A percentile compares a stretch with the other conserved stretches of the same genome.
These are phyloP conservation scores for Tulasnella sp. DNA, from an alignment of 768 basidiomycete species.

Conservation along the genomic window DNA sequence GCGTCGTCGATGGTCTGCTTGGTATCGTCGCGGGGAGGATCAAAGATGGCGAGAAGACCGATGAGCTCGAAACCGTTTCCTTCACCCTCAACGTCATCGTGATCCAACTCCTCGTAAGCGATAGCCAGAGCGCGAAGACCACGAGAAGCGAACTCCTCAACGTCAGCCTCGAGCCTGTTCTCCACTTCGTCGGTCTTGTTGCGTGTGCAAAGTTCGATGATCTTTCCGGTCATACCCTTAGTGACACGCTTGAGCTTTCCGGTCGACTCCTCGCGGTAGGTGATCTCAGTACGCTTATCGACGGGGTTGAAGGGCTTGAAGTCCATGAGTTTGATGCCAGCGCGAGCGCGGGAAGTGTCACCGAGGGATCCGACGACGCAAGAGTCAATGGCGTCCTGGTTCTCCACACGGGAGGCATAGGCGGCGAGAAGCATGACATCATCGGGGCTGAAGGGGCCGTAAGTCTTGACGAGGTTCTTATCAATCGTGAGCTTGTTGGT, in stretches of 20 bases:
- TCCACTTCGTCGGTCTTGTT: constrained; percentile 94
- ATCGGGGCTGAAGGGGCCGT: constrained; percentile 76
- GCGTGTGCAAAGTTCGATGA: constrained; percentile 92
- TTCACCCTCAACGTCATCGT: constrained; percentile 69
- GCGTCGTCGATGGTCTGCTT: constrained; percentile 99
- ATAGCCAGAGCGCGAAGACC: constrained; percentile 97
- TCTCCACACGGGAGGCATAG: constrained; percentile 96
- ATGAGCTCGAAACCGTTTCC: constrained; percentile 97
- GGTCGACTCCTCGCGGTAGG: constrained; percentile 87
- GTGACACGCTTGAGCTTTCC: constrained; percentile 97
- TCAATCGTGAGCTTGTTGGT: constrained; percentile 99
- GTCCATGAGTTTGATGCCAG: constrained; percentile 90
- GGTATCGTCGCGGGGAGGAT: constrained; percentile 95
- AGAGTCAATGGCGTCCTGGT: constrained; percentile 93
- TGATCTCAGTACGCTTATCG: constrained; percentile 98
- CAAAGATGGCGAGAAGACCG: constrained; percentile 94
- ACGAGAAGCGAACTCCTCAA: constrained; percentile 90
- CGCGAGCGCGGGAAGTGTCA: constrained; percentile 62
- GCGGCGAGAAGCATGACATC: constrained; percentile 90
- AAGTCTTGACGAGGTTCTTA: constrained; percentile 79
- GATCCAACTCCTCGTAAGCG: constrained; percentile 85
- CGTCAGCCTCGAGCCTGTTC: constrained; percentile 83
- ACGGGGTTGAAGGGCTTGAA: constrained; percentile 99
- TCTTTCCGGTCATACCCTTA: constrained; percentile 99
- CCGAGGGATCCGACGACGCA: constrained; percentile 75